Percentiles rank a stretch among this genome's conserved stretches.
These are phyloP conservation scores for Neurospora sp. DNA, from an alignment of 495 filamentous ascomycete genomes.

Conservation along the genomic window DNA sequence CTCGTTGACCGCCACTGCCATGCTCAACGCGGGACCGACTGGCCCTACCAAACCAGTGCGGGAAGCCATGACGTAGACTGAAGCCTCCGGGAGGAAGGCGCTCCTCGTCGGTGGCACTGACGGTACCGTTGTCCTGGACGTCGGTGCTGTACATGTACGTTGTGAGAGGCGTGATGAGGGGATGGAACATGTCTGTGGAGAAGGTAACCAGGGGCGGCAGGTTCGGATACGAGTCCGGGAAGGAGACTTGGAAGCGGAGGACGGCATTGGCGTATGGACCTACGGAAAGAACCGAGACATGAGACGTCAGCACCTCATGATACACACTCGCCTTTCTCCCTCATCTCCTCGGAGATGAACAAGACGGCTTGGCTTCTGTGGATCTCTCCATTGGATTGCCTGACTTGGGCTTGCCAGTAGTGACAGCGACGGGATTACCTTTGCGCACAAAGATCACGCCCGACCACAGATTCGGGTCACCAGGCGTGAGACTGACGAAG, in stretches of 20 bases:
- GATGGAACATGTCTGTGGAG: constrained; percentile 86
- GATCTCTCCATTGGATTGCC: background rate
- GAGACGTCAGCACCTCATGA: background rate
- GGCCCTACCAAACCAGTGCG: constrained; percentile 63
- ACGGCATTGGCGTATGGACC: constrained; percentile 79
- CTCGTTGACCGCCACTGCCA: constrained; percentile 3
- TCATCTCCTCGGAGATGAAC: background rate
- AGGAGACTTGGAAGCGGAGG: constrained; percentile 81
- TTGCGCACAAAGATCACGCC: constrained; percentile 86
- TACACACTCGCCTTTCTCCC: background rate
- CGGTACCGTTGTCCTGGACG: constrained; percentile 56
- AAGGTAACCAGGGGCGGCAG: constrained; percentile 80
- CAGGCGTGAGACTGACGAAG: constrained; percentile 75
- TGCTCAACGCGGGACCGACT: background rate
- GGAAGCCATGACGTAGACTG: constrained; percentile 80
- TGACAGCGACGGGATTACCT: constrained; percentile 37
- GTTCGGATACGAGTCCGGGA: constrained; percentile 70
- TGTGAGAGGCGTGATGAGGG: constrained; percentile 78
- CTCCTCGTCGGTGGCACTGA: constrained; percentile 72
- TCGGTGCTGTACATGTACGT: constrained; percentile 83
- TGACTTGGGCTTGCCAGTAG: background rate
- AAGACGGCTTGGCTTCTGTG: background rate
- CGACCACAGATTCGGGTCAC: constrained; percentile 71
- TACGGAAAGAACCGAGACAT: constrained; percentile 29
- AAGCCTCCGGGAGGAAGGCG: constrained; percentile 79